A percentile compares a stretch with the other conserved stretches of the same genome.
phyloP scores from a whole-genome alignment of 495 filamentous ascomycete species.

The Ramalina intermedia region DNA sequence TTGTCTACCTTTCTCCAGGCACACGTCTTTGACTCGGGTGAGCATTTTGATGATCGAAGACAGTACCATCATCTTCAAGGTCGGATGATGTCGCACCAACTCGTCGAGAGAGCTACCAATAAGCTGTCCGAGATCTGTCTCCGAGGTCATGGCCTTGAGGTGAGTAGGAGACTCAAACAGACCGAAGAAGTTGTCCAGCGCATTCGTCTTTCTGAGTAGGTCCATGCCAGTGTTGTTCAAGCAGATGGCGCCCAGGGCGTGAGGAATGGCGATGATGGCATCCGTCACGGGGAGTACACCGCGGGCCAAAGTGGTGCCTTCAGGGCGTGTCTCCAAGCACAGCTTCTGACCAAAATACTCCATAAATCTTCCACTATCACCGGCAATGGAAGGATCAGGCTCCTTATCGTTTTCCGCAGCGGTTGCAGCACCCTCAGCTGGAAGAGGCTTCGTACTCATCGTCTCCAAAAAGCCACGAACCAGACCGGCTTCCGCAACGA shows the following conservation, averaged over 20 bases:
- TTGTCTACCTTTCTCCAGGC: conserved; percentile 47
- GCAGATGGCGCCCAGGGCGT: conserved; percentile 85
- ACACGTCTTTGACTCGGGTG: conserved; percentile 55
- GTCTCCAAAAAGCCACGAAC: conserved; percentile 73
- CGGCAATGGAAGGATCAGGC: background rate
- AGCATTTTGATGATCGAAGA: conserved; percentile 73
- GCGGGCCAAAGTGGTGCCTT: conserved; percentile 37
- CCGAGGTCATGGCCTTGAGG: conserved; percentile 63
- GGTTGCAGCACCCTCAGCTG: background rate
- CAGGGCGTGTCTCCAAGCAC: conserved; percentile 13
- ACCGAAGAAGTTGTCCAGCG: conserved; percentile 75
- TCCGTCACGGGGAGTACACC: conserved; percentile 76
- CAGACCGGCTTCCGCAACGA: conserved; percentile 86
- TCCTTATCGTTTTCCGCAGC: conserved; percentile 1
- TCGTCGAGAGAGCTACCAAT: conserved; percentile 86
- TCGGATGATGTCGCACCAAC: conserved; percentile 82
- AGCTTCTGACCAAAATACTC: conserved; percentile 19
- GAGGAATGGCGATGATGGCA: conserved; percentile 70
- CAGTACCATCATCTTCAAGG: conserved; percentile 63
- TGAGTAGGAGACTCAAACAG: conserved; percentile 88
- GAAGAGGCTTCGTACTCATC: conserved; percentile 31
- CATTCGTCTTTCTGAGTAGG: conserved; percentile 70
- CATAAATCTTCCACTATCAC: background rate
- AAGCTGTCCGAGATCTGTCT: conserved; percentile 34
- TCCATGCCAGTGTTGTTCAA: conserved; percentile 79